Percentiles rank a stretch among this genome's conserved stretches.
phyloP scores from a whole-genome alignment of 2,329 filamentous ascomycete genomes.

The Fusarium globosum region DNA sequence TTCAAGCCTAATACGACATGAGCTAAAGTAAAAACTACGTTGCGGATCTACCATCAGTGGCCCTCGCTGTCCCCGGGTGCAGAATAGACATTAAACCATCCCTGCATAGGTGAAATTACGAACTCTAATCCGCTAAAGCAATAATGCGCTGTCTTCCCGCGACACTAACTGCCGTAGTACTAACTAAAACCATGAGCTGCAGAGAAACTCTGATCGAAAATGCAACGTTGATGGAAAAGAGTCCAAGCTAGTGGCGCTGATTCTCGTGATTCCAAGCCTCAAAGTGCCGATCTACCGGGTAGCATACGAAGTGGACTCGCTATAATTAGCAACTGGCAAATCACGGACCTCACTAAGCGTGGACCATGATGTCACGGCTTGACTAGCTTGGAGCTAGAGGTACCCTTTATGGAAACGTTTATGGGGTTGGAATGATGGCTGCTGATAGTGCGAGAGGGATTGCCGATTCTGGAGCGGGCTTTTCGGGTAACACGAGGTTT shows the following conservation, averaged over 20 bases:
- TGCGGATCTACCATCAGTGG: neutral
- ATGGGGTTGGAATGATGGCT: neutral
- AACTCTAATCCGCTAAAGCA: neutral
- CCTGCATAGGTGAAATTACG: neutral
- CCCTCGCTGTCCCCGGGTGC: neutral
- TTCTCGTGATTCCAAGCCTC: slow-evolving; percentile 12
- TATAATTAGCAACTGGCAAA: slow-evolving; percentile 22
- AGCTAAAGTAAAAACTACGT: slow-evolving; percentile 6
- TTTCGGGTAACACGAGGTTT: neutral
- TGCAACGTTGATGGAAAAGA: slow-evolving; percentile 7
- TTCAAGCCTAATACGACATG: slow-evolving; percentile 4
- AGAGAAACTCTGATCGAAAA: neutral
- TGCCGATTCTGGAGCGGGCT: neutral
- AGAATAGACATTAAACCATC: neutral
- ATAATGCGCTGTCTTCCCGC: neutral
- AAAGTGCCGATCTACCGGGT: slow-evolving; percentile 5
- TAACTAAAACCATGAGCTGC: neutral
- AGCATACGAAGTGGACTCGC: neutral
- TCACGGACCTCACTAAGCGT: neutral
- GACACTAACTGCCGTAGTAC: neutral
- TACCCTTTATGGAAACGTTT: neutral
- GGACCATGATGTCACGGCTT: neutral
- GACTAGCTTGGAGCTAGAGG: neutral
- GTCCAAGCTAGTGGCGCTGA: neutral
- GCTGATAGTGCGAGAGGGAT: neutral